Evolutionary conservation across 805 yeast genomes (phyloP), one percentile per base, ranked within the genome.

Genomic region (Vanderwaltozyma verrucispora): DNA sequence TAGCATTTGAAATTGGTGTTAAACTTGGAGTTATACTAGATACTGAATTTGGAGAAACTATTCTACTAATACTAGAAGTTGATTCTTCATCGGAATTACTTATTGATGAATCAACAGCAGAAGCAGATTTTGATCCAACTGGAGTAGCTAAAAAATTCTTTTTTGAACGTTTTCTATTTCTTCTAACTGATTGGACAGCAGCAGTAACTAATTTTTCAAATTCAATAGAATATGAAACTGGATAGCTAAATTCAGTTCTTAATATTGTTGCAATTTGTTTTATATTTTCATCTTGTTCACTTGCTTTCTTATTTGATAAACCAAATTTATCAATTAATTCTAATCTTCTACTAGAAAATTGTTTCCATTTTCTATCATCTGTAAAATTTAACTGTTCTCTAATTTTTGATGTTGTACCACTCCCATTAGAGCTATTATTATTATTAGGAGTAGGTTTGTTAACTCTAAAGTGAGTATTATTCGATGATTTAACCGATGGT

Each of bases 171-270:
- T 80, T 84, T 42, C 95, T 69, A 57, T 89, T 89, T 46, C 98
- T 67, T 44, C 97, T 66, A 2, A 84, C 96, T 36, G 94, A 80
- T 60, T 89, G 98, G 20, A 89, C 80, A 1, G 96, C 97, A 9
- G 95, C 94, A 27, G 95, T 67, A 0, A 92, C 96, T 26, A 89
- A 68, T 56, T 80, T 83, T 58, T 87, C 95, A 55, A 89, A 89
- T 46, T 92, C 97, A 1, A 66, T 59, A 20, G 76, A 62, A 12
- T 75, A 68, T 5, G 68, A 70, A 2, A 60, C 61, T 2, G 80
- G 72, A 54, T 77, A 88, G 5, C 76, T 74, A 50, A 85, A 92
- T 61, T 92, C 98, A 2, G 69, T 65, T 50, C 94, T 66, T 32
- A 89, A 64, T 3, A 80, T 70, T 34, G 74, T 72, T 0, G 97